Evolutionary conservation across 2,329 filamentous ascomycete species (phyloP), one percentile per base, ranked within the genome.

Genomic region (Ophiostoma himal-ulmi): DNA sequence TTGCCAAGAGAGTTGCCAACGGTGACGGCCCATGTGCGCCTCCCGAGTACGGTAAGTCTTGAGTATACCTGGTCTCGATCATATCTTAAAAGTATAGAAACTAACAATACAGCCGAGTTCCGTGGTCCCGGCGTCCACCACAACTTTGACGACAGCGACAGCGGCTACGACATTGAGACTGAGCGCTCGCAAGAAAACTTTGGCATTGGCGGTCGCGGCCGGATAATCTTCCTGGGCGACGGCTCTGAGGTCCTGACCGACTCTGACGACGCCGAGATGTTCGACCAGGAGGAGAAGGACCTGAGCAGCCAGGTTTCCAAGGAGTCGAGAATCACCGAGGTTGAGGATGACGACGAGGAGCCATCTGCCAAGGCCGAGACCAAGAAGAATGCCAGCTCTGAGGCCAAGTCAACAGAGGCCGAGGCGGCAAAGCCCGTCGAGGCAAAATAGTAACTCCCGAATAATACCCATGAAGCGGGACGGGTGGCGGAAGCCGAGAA

Each of bases 11-110:
- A 79, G 95, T 99, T 81, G 92, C 94, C 76, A 94, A 94, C 79
- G 95, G 94, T 81, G 95, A 99, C 82, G 95, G 95, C 77, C 95
- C 95, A 80, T 98, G 94, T 84, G 95, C 95, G 80, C 95, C 95
- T 82, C 95, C 94, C 78, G 95, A 99, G 89, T 99, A 98, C 85
- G 95, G 95, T 94, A 94, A 90, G 93, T 88, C 5, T 14, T 94
- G 94, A 90, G 93, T 88, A 3, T 20, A 48, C 37, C 10, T 39
- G 37, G 44, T 48, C 17, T 20, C 44, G 0, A 48, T 2, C 6
- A 3, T 14, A 11, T 36, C 26, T 6, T 34, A 30, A 34, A 20
- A 36, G 30, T 4, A 36, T 13, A 39, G 1, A 22, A 11, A 37
- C 64, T 67, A 67, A 67, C 65, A 72, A 71, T 52, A 60, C 82